These are phyloP conservation scores for Phytophthora quininea DNA, from an alignment of 352 stramenopile species.

Conservation along the genomic window DNA sequence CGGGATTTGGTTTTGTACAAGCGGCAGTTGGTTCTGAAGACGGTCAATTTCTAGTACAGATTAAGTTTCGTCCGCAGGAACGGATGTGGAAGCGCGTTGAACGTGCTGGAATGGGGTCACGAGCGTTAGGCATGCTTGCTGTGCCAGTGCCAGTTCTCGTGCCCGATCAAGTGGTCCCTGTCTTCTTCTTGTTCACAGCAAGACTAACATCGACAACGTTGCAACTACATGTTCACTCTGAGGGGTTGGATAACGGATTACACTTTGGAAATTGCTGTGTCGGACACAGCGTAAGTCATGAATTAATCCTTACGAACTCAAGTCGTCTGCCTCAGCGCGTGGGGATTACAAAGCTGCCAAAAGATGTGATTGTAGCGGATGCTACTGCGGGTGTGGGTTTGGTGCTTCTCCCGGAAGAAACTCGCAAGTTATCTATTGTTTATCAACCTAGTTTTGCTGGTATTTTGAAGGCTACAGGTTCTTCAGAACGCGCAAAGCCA, in stretches of 20 bases:
- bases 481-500: constrained; percentile 9
- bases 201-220: constrained; percentile 31
- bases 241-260: constrained; percentile 11
- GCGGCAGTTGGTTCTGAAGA: constrained; percentile 16
- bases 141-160: constrained; percentile 64
- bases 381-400: constrained; percentile 31
- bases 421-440: constrained; percentile 28
- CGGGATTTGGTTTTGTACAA: constrained; percentile 89
- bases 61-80: constrained; percentile 67
- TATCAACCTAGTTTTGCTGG: constrained; percentile 38
- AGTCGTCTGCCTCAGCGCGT: constrained; percentile 44
- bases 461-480: constrained; percentile 5
- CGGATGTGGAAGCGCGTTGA: constrained; percentile 52
- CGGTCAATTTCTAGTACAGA: constrained; percentile 66
- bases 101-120: constrained; percentile 50
- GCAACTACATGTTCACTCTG: constrained; percentile 1
- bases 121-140: constrained; percentile 39
- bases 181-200: constrained; percentile 46
- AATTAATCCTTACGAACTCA: constrained; percentile 38
- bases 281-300: constrained; percentile 41
- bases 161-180: constrained; percentile 56
- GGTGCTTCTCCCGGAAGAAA: constrained; percentile 40
- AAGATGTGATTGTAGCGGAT: constrained; percentile 35
- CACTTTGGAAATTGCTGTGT: constrained; percentile 48
- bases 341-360: constrained; percentile 34